Conservation (phyloP, 345 rosid genomes). For the Microthlaspi erraticum region DNA sequence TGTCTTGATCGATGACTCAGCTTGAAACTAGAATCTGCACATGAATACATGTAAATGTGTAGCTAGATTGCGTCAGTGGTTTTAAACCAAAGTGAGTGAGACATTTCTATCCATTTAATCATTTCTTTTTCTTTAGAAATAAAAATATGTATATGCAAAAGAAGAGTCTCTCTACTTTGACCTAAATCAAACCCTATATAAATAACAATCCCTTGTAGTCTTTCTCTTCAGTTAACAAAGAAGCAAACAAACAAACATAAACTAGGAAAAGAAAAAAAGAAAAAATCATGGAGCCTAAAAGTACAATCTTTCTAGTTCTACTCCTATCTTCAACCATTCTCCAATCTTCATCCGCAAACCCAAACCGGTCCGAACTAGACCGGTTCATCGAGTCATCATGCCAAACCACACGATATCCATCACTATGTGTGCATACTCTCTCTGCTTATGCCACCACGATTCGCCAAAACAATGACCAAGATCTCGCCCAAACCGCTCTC, state of each 20-base stretch:
- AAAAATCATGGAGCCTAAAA: slow-evolving; percentile 34
- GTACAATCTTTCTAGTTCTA: slow-evolving; percentile 29
- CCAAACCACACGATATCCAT: slow-evolving; percentile 70
- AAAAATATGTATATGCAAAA: neutral
- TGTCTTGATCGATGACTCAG: slow-evolving; percentile 29
- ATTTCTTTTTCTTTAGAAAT: neutral
- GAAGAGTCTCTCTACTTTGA: slow-evolving; percentile 20
- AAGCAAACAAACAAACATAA: neutral
- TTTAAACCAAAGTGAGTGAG: slow-evolving; percentile 5
- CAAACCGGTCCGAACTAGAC: slow-evolving; percentile 23
- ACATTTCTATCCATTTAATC: neutral
- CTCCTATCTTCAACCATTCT: slow-evolving; percentile 18
- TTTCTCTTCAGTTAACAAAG: slow-evolving; percentile 7
- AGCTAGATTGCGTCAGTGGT: slow-evolving; percentile 32
- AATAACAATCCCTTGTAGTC: slow-evolving; percentile 3
- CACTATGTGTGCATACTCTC: slow-evolving; percentile 64
- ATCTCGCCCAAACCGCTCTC: slow-evolving; percentile 69
- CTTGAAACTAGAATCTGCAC: slow-evolving; percentile 20
- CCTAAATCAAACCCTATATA: slow-evolving; percentile 31
- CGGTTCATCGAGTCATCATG: slow-evolving; percentile 68
- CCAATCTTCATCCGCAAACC: slow-evolving; percentile 32
- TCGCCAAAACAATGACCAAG: slow-evolving; percentile 60
- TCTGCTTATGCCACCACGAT: slow-evolving; percentile 64
- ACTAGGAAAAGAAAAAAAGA: neutral
- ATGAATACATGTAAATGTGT: slow-evolving; percentile 16